Percentiles rank a stretch among this genome's conserved stretches.
phyloP scores from a whole-genome alignment of 805 yeast genomes.

The Kockiozyma suomiensis region DNA sequence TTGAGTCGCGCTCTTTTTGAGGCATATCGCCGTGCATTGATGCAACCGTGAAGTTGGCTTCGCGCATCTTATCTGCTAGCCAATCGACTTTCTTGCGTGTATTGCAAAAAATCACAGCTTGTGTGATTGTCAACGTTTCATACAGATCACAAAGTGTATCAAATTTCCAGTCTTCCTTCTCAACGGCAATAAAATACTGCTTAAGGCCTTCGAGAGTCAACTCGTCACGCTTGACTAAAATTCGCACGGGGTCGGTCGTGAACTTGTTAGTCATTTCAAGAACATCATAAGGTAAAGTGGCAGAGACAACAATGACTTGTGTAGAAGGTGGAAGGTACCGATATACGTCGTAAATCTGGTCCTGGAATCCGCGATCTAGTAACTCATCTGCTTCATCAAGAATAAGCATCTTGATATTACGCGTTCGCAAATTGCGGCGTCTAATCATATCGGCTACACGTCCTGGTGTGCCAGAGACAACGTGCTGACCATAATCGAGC shows the following conservation, averaged over 20 bases:
- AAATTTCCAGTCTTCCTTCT: constrained; percentile 90
- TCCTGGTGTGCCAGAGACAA: constrained; percentile 98
- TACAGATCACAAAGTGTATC: constrained; percentile 93
- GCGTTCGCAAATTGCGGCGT: constrained; percentile 79
- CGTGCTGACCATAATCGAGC: constrained; percentile 82
- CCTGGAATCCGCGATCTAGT: constrained; percentile 90
- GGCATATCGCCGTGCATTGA: constrained; percentile 96
- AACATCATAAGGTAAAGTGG: constrained; percentile 92
- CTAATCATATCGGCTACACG: constrained; percentile 95
- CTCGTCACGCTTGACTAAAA: constrained; percentile 93
- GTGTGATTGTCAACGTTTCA: constrained; percentile 93
- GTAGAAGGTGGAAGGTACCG: constrained; percentile 81
- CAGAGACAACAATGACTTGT: constrained; percentile 93
- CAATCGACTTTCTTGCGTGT: constrained; percentile 92
- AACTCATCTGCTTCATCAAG: constrained; percentile 99
- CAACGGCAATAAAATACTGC: constrained; percentile 89
- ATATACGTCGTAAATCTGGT: constrained; percentile 93
- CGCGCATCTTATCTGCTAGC: constrained; percentile 72
- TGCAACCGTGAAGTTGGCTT: constrained; percentile 84
- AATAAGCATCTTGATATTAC: constrained; percentile 87
- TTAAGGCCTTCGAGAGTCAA: constrained; percentile 93
- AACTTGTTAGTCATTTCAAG: constrained; percentile 88
- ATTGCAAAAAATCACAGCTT: constrained; percentile 97
- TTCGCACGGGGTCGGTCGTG: constrained; percentile 92
- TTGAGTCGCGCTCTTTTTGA: constrained; percentile 88